These are phyloP conservation scores for Sphaceloma murrayae DNA, from an alignment of 2,329 filamentous ascomycete genomes.

Conservation along the genomic window DNA sequence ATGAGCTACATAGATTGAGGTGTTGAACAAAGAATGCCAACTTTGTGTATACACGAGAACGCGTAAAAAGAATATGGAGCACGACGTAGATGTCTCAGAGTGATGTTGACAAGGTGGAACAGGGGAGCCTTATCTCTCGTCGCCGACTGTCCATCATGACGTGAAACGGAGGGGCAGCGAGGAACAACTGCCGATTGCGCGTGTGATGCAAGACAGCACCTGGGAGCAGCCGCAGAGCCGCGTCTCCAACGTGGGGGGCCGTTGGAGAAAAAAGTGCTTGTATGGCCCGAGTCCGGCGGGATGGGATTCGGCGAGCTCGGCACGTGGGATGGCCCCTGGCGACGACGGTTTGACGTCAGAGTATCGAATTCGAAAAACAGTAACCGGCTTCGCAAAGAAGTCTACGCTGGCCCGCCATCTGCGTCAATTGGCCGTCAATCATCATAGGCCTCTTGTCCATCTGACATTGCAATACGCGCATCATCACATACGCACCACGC, in stretches of 20 bases:
- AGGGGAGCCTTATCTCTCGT: slow-evolving; percentile 13
- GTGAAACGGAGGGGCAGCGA: slow-evolving; percentile 8
- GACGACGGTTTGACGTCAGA: slow-evolving; percentile 11
- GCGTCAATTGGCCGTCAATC: slow-evolving; percentile 7
- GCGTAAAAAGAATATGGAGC: slow-evolving; percentile 4
- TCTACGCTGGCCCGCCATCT: neutral
- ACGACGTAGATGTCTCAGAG: slow-evolving; percentile 11
- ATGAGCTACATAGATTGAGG: neutral
- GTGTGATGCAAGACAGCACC: slow-evolving; percentile 7
- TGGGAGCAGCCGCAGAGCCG: slow-evolving; percentile 1
- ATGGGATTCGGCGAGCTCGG: neutral
- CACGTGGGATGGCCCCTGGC: slow-evolving; percentile 10
- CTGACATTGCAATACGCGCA: neutral
- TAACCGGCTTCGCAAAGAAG: neutral
- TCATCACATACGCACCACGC: neutral
- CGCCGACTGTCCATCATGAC: slow-evolving; percentile 10
- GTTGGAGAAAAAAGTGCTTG: neutral
- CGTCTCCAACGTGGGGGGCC: neutral
- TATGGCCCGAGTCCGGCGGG: neutral
- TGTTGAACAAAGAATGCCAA: slow-evolving; percentile 8
- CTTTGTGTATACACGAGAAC: neutral
- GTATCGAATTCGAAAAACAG: slow-evolving; percentile 12
- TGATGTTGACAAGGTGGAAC: slow-evolving; percentile 13
- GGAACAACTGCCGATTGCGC: slow-evolving; percentile 1
- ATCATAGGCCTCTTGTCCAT: too few species aligned